These are phyloP conservation scores for Spinacia oleracea DNA, from an alignment of 179 eudicot species.

Conservation along the genomic window DNA sequence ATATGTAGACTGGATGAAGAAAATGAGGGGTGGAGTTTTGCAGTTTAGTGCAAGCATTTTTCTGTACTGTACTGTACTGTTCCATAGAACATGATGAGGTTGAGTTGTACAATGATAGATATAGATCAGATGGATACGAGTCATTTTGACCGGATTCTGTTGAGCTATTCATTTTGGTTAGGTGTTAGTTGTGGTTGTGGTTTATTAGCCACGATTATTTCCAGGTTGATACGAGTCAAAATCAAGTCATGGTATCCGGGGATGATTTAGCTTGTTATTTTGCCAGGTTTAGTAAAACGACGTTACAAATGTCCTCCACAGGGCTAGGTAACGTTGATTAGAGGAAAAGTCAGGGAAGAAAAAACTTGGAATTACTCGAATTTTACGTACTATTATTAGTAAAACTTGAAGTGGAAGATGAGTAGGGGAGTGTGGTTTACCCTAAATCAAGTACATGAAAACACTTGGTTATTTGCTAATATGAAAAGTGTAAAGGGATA, in stretches of 20 bases:
- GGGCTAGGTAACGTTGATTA: slow-evolving; percentile 11
- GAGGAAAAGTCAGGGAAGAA: slow-evolving; percentile 7
- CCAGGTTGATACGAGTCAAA: too few species aligned
- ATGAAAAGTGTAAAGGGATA: neutral
- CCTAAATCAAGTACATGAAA: neutral
- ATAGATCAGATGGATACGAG: neutral
- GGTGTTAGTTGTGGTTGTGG: neutral
- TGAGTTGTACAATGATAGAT: neutral
- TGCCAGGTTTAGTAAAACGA: neutral
- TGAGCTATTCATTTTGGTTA: neutral
- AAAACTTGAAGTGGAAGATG: slow-evolving; percentile 17
- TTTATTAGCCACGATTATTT: too few species aligned
- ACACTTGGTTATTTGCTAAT: neutral
- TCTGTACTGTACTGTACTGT: neutral
- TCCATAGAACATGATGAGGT: slow-evolving; percentile 5
- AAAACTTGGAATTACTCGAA: neutral
- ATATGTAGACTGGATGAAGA: neutral
- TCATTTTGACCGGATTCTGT: neutral
- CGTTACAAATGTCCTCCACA: slow-evolving; percentile 5
- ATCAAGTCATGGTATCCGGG: neutral
- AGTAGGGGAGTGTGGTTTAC: slow-evolving; percentile 16
- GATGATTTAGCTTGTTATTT: neutral
- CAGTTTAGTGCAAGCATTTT: neutral
- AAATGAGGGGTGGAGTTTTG: neutral
- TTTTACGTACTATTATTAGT: neutral